phyloP scores from a whole-genome alignment of 2,329 filamentous ascomycete genomes.

The Xylaria sp. region DNA sequence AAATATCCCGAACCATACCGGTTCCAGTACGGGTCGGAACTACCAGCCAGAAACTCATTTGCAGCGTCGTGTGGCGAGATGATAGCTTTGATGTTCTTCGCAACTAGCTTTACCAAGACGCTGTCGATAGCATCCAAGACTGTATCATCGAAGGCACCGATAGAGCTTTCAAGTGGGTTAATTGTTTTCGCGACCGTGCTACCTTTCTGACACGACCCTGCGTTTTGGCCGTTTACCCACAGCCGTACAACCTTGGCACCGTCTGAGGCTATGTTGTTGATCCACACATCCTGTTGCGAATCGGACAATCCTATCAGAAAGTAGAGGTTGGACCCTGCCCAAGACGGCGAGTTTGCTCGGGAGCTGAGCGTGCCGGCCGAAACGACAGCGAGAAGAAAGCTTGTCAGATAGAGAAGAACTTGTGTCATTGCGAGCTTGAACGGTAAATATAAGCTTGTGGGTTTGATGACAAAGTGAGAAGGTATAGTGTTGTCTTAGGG shows the following conservation, averaged over 20 bases:
- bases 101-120: constrained; percentile 43
- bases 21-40: constrained; percentile 28
- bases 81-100: constrained; percentile 48
- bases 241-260: constrained; percentile 47
- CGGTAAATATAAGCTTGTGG: neutral
- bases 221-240: constrained; percentile 44
- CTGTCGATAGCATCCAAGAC: constrained; percentile 47
- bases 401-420: neutral
- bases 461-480: neutral
- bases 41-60: constrained; percentile 23
- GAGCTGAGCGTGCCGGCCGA: neutral
- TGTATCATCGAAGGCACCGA: constrained; percentile 44
- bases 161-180: constrained; percentile 39
- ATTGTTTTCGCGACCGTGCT: constrained; percentile 40
- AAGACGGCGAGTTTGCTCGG: constrained; percentile 38
- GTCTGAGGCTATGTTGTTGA: constrained; percentile 41
- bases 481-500: neutral
- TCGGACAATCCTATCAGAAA: constrained; percentile 46
- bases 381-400: constrained; percentile 5
- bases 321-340: constrained; percentile 46
- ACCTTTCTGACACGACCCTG: constrained; percentile 45
- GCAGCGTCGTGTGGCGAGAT: constrained; percentile 48
- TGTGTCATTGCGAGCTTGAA: constrained; percentile 15
- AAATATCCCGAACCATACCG: constrained; percentile 41
- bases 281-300: constrained; percentile 43